Evolutionary conservation across 805 yeast genomes (phyloP).

Genomic region (Starmerella vaccinii): DNA sequence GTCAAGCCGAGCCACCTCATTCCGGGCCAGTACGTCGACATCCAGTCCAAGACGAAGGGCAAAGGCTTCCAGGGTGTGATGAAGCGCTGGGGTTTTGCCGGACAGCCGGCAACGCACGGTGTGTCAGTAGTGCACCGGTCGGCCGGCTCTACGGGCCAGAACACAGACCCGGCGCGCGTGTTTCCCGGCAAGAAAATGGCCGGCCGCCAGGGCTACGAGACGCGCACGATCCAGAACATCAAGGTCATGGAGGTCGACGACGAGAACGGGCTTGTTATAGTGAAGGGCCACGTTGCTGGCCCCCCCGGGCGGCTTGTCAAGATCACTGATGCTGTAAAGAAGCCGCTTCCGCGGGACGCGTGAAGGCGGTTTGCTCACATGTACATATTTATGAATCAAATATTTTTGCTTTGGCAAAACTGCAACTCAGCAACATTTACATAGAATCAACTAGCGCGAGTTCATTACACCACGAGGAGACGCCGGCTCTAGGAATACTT

Average conservation of each 20-base stretch:
- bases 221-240: constrained; percentile 63
- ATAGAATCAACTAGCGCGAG: too few relatives aligned
- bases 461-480: too few relatives aligned
- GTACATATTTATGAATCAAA: constrained; percentile 9
- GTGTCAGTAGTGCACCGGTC: constrained; percentile 85
- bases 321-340: constrained; percentile 62
- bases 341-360: constrained; percentile 20
- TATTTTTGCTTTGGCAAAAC: too few relatives aligned
- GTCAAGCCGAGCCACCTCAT: constrained; percentile 75
- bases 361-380: neutral
- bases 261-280: constrained; percentile 66
- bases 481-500: too few relatives aligned
- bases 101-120: constrained; percentile 92
- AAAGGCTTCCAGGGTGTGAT: constrained; percentile 97
- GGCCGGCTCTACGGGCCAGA: constrained; percentile 95
- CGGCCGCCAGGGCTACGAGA: constrained; percentile 83
- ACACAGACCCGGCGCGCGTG: constrained; percentile 91
- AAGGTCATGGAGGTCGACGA: constrained; percentile 71
- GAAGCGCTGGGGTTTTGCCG: constrained; percentile 85
- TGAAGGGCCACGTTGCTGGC: constrained; percentile 88
- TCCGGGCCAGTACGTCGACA: constrained; percentile 74
- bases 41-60: constrained; percentile 73
- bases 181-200: constrained; percentile 98
- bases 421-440: too few relatives aligned
- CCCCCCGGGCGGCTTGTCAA: constrained; percentile 65